Percentiles rank a stretch among this genome's conserved stretches.
Conservation (phyloP, 225 moss, liverwort and hornwort species). For the Marchantia polymorpha region DNA sequence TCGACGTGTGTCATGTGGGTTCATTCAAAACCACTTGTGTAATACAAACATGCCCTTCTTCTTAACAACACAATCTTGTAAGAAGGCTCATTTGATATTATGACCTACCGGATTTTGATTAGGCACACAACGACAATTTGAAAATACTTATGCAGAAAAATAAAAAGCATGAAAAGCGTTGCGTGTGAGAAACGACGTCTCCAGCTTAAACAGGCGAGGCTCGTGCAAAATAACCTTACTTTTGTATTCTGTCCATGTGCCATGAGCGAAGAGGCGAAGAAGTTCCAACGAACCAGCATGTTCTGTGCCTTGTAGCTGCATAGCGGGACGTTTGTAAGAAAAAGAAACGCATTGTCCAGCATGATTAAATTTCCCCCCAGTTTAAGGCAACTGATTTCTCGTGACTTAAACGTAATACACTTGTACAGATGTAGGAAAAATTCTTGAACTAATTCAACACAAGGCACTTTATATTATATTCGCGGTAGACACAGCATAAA, state of each 20-base stretch:
- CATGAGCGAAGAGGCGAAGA: constrained; percentile 83
- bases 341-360: neutral
- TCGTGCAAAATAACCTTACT: constrained; percentile 35
- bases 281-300: constrained; percentile 69
- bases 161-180: neutral
- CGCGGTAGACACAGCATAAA: too few relatives aligned
- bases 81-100: neutral
- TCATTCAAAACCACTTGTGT: too few relatives aligned
- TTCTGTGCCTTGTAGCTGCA: constrained; percentile 85
- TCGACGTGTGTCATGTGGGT: neutral
- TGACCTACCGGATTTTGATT: neutral
- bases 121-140: neutral
- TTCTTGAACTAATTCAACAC: too few relatives aligned
- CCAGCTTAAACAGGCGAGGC: neutral
- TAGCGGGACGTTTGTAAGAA: neutral
- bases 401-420: too few relatives aligned
- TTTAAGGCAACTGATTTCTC: too few relatives aligned
- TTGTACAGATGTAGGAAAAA: too few relatives aligned
- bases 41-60: too few relatives aligned
- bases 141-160: neutral
- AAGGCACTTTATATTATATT: too few relatives aligned
- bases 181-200: neutral
- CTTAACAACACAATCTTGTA: neutral
- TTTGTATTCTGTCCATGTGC: constrained; percentile 84
- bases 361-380: too few relatives aligned